Evolutionary conservation across 225 moss, liverwort and hornwort species (phyloP).

Genomic region (Sphagnum contortum): DNA sequence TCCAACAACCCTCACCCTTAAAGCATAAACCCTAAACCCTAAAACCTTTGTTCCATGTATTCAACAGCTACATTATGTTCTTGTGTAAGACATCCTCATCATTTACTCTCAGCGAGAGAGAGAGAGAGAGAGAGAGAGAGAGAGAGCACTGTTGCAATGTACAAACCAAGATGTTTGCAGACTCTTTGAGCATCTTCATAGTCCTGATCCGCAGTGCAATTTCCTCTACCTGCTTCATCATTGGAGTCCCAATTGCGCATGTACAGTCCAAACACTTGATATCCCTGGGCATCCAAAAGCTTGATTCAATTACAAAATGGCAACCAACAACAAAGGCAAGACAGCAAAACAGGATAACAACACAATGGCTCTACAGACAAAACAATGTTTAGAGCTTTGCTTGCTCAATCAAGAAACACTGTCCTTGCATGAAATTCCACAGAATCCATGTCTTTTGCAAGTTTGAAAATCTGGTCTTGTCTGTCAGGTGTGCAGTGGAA

Average conservation of each 20-base stretch:
- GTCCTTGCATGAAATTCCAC: not conserved
- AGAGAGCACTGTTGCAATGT: not conserved
- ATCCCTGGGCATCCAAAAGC: constrained; percentile 45
- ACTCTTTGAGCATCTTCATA: constrained; percentile 68
- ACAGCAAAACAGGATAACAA: not conserved
- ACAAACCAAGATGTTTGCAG: constrained; percentile 70
- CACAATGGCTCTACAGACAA: not conserved
- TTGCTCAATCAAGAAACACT: not conserved
- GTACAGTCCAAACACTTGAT: constrained; percentile 78
- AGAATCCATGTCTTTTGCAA: no score
- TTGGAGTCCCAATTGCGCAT: constrained; percentile 94
- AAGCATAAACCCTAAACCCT: no score
- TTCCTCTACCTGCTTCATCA: constrained; percentile 64
- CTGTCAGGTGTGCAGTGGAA: no score
- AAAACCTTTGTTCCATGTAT: no score
- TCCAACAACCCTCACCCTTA: no score
- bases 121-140: not conserved
- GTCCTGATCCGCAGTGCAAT: constrained; percentile 74
- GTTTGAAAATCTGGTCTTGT: no score
- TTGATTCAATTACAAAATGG: not conserved
- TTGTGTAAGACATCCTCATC: no score
- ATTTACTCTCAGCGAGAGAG: no score
- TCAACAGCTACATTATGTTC: no score
- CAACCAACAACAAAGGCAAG: not conserved
- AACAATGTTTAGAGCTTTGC: not conserved